A percentile compares a stretch with the other conserved stretches of the same genome.
phyloP scores from a whole-genome alignment of 225 moss, liverwort and hornwort genomes.

The Polytrichum commune region DNA sequence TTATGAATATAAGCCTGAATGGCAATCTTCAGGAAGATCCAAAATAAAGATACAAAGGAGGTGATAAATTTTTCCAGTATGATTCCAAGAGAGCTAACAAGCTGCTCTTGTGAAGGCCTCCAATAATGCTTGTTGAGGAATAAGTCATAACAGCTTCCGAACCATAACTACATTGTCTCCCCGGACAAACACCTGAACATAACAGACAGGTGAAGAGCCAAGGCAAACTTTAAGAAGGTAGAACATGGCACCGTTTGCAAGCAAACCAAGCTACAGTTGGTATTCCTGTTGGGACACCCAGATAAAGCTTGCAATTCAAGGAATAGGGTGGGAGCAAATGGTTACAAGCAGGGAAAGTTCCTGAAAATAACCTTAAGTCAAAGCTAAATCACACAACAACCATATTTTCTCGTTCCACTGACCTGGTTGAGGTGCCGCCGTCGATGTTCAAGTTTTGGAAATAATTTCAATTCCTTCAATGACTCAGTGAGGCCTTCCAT shows the following conservation, averaged over 20 bases:
- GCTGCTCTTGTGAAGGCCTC: conserved; percentile 26
- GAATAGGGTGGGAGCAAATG: not conserved
- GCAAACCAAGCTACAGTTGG: not conserved
- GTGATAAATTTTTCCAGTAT: conserved; percentile 32
- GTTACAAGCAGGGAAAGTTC: not conserved
- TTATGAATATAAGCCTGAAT: too few species aligned
- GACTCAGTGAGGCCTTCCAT: conserved; percentile 35
- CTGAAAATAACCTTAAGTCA: not conserved
- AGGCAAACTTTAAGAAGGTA: conserved; percentile 2
- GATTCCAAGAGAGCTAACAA: conserved; percentile 43
- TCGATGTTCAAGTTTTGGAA: conserved; percentile 61
- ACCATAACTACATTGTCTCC: conserved; percentile 66
- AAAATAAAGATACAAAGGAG: conserved; percentile 2
- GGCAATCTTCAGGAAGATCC: too few species aligned
- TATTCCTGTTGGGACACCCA: not conserved
- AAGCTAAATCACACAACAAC: not conserved
- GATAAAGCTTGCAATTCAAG: not conserved
- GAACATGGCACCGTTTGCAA: not conserved
- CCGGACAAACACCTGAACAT: conserved; percentile 55
- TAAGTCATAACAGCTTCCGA: conserved; percentile 40
- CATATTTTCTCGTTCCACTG: not conserved
- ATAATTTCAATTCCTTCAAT: conserved; percentile 57
- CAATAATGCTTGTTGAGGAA: conserved; percentile 1
- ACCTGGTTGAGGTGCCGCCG: conserved; percentile 67
- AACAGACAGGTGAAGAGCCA: not conserved